Evolutionary conservation across 495 filamentous ascomycete genomes (phyloP), one percentile per base, ranked within the genome.

Genomic region (Tuber melanosporum): DNA sequence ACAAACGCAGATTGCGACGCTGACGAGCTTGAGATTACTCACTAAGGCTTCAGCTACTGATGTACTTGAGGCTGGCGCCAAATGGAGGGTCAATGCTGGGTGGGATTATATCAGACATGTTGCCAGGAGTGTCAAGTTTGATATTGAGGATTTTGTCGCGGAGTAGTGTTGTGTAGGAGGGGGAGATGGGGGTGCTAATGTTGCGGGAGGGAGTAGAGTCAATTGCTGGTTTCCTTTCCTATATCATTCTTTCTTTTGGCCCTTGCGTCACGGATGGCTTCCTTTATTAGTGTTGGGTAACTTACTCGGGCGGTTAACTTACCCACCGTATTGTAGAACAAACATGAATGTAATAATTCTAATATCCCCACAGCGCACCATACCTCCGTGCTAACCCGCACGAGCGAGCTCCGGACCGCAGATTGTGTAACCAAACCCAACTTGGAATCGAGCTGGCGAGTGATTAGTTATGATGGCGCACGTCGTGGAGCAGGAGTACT

Each of bases 11-110:
- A 87, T 98, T 45, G 91, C 93, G 45, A 98, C 95, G 66, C 85
- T 99, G 70, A 90, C 91, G 36, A 91, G 92, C 52, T 83, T 98
- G 81, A 85, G 94, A 74, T 85, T 99, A 73, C 85, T 98, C 17
- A 89, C 93, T 0, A 85, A 87, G 75, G 84, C 88, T 44, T 85
- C 87, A 73, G 86, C 84, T 71, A 88, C 57, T 26, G 91, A 92
- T 79, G 84, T 85, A 69, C 84, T 93, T 81, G 91, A 93, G 83
- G 86, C 87, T 6, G 88, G 87, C 10, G 87, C 87, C 14, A 93
- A 91, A 85, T 94, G 92, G 90, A 88, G 91, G 80, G 89, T 92
- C 12, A 90, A 89, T 78, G 90, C 93, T 73, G 89, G 90, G 15
- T 94, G 91, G 92, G 93, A 94, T 81, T 88, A 90, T 75, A 87